These are phyloP conservation scores for Alternaria ethzedia DNA, from an alignment of 2,329 filamentous ascomycete species.

Conservation along the genomic window DNA sequence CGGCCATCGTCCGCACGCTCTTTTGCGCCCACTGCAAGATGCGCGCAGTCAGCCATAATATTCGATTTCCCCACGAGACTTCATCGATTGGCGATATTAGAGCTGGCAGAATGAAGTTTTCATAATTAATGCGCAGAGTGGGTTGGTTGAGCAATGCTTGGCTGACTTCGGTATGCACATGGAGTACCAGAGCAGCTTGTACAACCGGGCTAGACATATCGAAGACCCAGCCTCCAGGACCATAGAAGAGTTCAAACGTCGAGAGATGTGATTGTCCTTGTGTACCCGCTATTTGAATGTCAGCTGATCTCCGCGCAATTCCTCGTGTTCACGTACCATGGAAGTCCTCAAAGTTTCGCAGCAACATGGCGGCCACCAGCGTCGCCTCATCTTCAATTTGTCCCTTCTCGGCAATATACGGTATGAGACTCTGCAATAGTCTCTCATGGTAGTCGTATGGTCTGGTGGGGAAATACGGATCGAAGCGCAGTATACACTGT, in stretches of 20 bases:
- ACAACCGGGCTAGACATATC: conserved; percentile 19
- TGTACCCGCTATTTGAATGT: conserved; percentile 21
- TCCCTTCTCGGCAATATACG: conserved; percentile 20
- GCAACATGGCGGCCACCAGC: conserved; percentile 22
- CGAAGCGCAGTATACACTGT: conserved; percentile 43
- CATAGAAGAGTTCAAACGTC: conserved; percentile 23
- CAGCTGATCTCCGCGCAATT: background rate
- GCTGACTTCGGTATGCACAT: conserved; percentile 26
- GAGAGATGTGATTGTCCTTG: conserved; percentile 21
- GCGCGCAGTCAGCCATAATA: conserved; percentile 24
- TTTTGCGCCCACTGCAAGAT: conserved; percentile 21
- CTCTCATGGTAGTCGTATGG: conserved; percentile 26
- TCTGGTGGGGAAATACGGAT: conserved; percentile 17
- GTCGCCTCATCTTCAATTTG: conserved; percentile 25
- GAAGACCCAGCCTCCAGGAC: conserved; percentile 18
- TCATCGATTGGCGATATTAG: conserved; percentile 14
- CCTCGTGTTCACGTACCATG: conserved; percentile 15
- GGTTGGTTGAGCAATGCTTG: conserved; percentile 15
- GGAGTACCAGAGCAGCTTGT: conserved; percentile 24
- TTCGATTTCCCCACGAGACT: conserved; percentile 22
- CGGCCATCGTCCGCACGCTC: background rate
- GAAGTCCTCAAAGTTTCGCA: conserved; percentile 26
- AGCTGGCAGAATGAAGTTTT: conserved; percentile 7
- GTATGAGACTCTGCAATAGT: conserved; percentile 21
- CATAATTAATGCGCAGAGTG: conserved; percentile 21